Evolutionary conservation across 192 early-diverging fungal species (phyloP).

Genomic region (Diversispora epigaea): DNA sequence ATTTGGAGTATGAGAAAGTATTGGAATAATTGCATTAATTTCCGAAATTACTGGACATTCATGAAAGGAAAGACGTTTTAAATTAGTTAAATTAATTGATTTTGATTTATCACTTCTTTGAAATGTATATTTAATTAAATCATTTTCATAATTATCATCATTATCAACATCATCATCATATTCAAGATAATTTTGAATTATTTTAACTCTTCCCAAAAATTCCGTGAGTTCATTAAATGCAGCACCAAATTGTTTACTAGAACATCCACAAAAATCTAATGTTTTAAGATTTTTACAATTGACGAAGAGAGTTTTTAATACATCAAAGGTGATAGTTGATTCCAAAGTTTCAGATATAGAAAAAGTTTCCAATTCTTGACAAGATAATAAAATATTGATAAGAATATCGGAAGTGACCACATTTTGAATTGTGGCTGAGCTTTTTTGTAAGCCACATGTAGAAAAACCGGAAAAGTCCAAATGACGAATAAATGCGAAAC

Average conservation of each 20-base stretch:
- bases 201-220: background rate
- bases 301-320: background rate
- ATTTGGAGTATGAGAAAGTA: constrained; percentile 25
- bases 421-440: background rate
- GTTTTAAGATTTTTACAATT: constrained; percentile 18
- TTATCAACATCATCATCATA: background rate
- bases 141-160: background rate
- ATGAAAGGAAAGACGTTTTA: constrained; percentile 23
- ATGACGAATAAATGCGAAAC: background rate
- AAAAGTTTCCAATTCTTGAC: background rate
- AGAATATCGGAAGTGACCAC: background rate
- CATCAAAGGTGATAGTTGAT: constrained; percentile 10
- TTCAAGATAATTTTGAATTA: background rate
- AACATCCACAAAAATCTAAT: constrained; percentile 27
- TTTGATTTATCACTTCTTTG: background rate
- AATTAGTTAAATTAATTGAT: background rate
- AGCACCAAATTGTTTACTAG: constrained; percentile 10
- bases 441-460: constrained; percentile 22
- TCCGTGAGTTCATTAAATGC: background rate
- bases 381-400: constrained; percentile 13
- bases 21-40: background rate
- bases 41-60: constrained; percentile 4
- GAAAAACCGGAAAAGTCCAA: constrained; percentile 12
- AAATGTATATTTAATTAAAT: background rate
- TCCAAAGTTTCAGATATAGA: constrained; percentile 26